Base-by-base conservation (phyloP, 75 land plant species). In the Pinus taeda region DNA sequence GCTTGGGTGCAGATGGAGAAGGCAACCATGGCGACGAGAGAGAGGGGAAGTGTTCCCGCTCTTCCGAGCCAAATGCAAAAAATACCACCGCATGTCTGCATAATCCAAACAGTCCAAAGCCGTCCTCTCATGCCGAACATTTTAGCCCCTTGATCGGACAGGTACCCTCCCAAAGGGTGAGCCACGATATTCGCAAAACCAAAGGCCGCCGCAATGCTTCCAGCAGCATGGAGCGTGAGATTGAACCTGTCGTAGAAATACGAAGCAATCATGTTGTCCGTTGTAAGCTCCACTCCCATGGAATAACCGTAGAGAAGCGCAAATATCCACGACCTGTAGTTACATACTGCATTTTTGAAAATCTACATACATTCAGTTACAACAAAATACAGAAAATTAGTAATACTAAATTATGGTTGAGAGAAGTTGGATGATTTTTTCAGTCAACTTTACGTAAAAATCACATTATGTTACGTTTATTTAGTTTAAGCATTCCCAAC, bases 61-160 rank as follows among this genome's bases (percentile, higher is more conserved):
- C 67, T 76, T 18, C 93, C 95, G 29, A 93, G 86, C 58, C 82
- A 81, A 42, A 94, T 81, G 74, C 93, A 94, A 70, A 93, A 82
- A 24, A 79, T 76, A 3, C 95, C 97, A 18, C 96, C 95, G 0
- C 80, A 59, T 0, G 97, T 93, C 60, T 93, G 95, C 63, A 94
- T 79, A 57, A 83, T 79, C 93, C 93, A 94, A 15, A 92, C 79
- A 1, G 55, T 81, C 97, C 95, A 94, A 11, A 94, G 81, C 61
- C 97, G 82, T 4, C 88, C 97, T 12, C 97, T 73, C 94, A 93
- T 93, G n/a, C 96, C 96, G 65, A 72, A 89, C 79, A 74, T 80
- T 57, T 30, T 61, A 42, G 82, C 82, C 58, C 81, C 74, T 22
- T 55, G 2, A 75, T 93, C 95, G 1, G 95, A 93, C 1, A 93